Evolutionary conservation across 1,139 yeast species (phyloP), one percentile per base, ranked within the genome.

Genomic region (Debaryomyces coudertii): DNA sequence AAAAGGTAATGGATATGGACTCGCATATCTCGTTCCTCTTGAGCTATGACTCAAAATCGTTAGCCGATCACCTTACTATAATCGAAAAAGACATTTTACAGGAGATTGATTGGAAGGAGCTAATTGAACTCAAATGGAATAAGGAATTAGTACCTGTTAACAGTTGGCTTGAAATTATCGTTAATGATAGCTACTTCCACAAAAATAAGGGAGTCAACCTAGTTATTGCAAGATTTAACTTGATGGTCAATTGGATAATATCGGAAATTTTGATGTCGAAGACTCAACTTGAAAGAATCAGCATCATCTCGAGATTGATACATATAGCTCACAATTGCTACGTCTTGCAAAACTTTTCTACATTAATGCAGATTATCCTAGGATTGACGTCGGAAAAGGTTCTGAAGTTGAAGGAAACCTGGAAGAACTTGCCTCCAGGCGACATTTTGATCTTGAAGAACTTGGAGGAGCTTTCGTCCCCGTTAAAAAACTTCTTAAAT

Each of bases 91-190:
- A 92, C 63, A 80, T 92, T 44, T 65, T 92, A 29, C 79, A 82
- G 45, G 97, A 90, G 56, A 79, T 93, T 39, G 98, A 92, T 63
- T 92, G 98, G 98, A 85, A 85, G 59, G 97, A 90, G 56, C 73
- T 92, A 44, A 77, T 92, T 45, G 95, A 90, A 55, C 69, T 88
- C 53, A 78, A 82, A 47, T 87, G 96, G 90, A 80, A 80, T 51
- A 79, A 80, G 49, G 81, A 82, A 36, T 68, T 87, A 38, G 77
- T 77, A 1, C 86, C 92, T 0, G 85, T 85, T n/a, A 85, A 83
- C 52, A 87, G 95, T 59, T 93, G 99, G 99, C 69, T 90, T 24
- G 87, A 85, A 54, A 76, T 89, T 30, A 71, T 92, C 42, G 80
- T 86, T 1, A 81, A 83, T 53, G 83, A 83, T 45, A 79, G 78